Evolutionary conservation across 257 asterid species (phyloP).

Genomic region (Jasminum sambac): DNA sequence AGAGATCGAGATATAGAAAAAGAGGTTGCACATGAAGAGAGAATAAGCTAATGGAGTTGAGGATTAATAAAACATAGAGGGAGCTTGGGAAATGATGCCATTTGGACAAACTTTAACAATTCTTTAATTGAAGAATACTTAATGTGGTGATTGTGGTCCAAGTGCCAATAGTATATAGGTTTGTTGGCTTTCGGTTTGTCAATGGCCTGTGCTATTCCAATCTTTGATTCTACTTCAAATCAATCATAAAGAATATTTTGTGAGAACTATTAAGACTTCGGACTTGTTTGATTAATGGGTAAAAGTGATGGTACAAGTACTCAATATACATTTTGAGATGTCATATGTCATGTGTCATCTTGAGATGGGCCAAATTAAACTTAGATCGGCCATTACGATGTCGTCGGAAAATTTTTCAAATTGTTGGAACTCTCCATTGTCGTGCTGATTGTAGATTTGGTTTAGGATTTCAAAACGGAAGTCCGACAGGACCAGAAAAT

Average conservation of each 20-base stretch:
- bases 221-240: slow-evolving; percentile 32
- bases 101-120: slow-evolving; percentile 27
- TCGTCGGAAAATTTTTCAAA: no score
- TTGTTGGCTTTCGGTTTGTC: slow-evolving; percentile 32
- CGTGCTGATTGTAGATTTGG: no score
- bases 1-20: not conserved
- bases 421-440: no score
- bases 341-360: no score
- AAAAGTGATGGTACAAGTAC: no score
- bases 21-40: slow-evolving; percentile 20
- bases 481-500: no score
- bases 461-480: no score
- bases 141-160: slow-evolving; percentile 28
- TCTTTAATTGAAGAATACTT: slow-evolving; percentile 14
- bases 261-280: no score
- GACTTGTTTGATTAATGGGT: no score
- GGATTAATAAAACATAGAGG: slow-evolving; percentile 30
- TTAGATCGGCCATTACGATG: no score
- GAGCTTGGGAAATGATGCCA: slow-evolving; percentile 21
- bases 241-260: slow-evolving; percentile 18
- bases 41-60: not conserved
- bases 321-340: no score
- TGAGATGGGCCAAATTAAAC: no score
- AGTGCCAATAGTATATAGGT: slow-evolving; percentile 16
- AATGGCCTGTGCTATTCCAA: slow-evolving; percentile 29